These are phyloP conservation scores for Aureobasidium pullulans DNA, from an alignment of 2,329 filamentous ascomycete genomes.

Conservation along the genomic window DNA sequence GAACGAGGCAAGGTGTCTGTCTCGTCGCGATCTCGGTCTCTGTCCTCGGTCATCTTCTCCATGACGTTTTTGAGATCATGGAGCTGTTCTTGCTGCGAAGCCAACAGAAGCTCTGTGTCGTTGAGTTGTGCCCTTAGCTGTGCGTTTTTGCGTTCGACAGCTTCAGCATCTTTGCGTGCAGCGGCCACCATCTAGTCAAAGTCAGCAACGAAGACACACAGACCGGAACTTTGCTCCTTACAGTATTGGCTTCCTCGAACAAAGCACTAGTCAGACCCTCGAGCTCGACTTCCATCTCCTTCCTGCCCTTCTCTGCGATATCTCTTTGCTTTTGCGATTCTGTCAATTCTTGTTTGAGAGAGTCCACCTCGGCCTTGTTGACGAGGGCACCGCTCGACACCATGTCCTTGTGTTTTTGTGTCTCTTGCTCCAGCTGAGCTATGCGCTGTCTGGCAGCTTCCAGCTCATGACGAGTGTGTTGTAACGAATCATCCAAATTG, in stretches of 20 bases:
- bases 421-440: constrained; percentile 59
- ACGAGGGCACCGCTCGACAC: constrained; percentile 70
- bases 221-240: constrained; percentile 30
- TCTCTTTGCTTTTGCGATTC: constrained; percentile 35
- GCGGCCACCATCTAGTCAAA: constrained; percentile 71
- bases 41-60: constrained; percentile 71
- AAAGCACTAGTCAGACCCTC: constrained; percentile 84
- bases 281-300: constrained; percentile 83
- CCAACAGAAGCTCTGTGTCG: constrained; percentile 78
- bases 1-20: constrained; percentile 51
- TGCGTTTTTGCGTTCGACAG: constrained; percentile 70
- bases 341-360: constrained; percentile 34
- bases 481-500: constrained; percentile 78
- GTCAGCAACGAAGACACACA: constrained; percentile 21
- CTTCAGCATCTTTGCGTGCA: constrained; percentile 77
- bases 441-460: constrained; percentile 64
- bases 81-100: constrained; percentile 88
- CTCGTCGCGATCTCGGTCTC: constrained; percentile 66
- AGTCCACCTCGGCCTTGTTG: constrained; percentile 53
- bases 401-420: constrained; percentile 61
- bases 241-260: constrained; percentile 96
- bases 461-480: constrained; percentile 74
- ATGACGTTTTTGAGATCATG: constrained; percentile 86
- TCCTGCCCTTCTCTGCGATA: constrained; percentile 58
- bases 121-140: constrained; percentile 77